Conservation (phyloP, 805 yeast genomes). For the Isabelozyma heimii region DNA sequence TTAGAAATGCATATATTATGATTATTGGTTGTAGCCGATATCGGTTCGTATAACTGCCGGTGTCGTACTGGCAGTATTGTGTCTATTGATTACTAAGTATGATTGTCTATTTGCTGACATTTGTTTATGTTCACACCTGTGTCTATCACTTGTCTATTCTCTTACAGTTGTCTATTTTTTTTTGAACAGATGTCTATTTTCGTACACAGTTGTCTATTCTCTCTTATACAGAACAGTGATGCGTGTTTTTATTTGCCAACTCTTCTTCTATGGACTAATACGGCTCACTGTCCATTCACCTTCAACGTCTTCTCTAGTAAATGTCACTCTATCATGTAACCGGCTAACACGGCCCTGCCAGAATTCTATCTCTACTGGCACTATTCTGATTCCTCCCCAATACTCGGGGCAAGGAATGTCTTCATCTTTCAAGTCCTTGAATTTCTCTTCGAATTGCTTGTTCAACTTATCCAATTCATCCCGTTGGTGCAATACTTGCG, state of each 20-base stretch:
- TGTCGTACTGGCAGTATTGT: no score
- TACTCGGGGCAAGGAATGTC: constrained; percentile 86
- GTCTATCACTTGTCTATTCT: no score
- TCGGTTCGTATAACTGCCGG: no score
- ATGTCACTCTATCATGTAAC: constrained; percentile 84
- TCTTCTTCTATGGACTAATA: constrained; percentile 1
- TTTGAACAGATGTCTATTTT: no score
- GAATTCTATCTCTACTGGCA: constrained; percentile 89
- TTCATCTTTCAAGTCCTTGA: constrained; percentile 52
- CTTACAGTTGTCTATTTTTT: neutral
- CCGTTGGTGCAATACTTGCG: constrained; percentile 55
- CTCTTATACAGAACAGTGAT: constrained; percentile 5
- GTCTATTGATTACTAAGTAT: no score
- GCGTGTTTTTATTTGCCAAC: no score
- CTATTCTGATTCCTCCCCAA: constrained; percentile 93
- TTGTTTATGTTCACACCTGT: no score
- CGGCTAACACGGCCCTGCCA: constrained; percentile 96
- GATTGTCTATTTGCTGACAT: no score
- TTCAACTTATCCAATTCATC: constrained; percentile 60
- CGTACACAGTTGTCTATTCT: no score
- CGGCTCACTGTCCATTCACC: constrained; percentile 53
- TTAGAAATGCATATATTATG: neutral
- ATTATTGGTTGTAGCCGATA: no score
- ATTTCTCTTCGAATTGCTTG: constrained; percentile 48
- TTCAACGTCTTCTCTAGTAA: constrained; percentile 49